Base-by-base conservation (phyloP, 371 early-diverging fungal species). In the Thermomucor indicae-seudaticae region DNA sequence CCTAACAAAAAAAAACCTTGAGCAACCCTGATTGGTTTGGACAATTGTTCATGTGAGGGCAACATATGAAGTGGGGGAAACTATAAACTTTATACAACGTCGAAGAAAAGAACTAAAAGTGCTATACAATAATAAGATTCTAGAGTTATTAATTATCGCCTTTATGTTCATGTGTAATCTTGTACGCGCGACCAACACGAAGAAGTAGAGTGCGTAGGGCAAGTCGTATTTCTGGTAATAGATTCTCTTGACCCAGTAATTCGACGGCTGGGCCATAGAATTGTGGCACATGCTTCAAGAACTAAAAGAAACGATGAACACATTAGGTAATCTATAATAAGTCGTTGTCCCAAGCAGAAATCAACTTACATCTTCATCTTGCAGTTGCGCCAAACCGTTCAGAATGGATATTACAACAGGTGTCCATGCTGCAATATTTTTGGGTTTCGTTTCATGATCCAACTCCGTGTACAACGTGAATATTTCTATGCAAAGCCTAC, bases 401-500 rank as follows among this genome's bases (percentile, higher is more conserved):
- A 79, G 37, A 20, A 79, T 72, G 16, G 70, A 67, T 6, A 76
- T 71, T 23, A 79, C 74, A 16, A 75, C 72, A 31, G 79, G 76
- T 32, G 79, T 74, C 79, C 79, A 79, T 34, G 79, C 79, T 40
- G 66, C 67, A 56, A 79, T 70, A 37, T 75, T 74, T 45, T 69
- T 67, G 7, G 72, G 68, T 46, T 79, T 75, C 19, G 76, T 74
- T 47, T 73, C 76, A 53, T 67, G 76, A 46, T 79, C 76, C 14
- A 75, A 58, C 40, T 70, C 70, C 23, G 72, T 68, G 46, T 74
- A 79, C 23, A 71, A 55, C 12, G 59, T 60, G 38, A 79, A 73
- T 17, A 79, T 72, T 32, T 76, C 69, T 47, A 64, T 71, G 54
- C 71, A 72, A 38, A 75, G 66, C 39, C 68, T 70, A 47, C 11